A percentile compares a stretch with the other conserved stretches of the same genome.
Conservation (phyloP, 768 basidiomycete genomes). For the Boletus sp. region DNA sequence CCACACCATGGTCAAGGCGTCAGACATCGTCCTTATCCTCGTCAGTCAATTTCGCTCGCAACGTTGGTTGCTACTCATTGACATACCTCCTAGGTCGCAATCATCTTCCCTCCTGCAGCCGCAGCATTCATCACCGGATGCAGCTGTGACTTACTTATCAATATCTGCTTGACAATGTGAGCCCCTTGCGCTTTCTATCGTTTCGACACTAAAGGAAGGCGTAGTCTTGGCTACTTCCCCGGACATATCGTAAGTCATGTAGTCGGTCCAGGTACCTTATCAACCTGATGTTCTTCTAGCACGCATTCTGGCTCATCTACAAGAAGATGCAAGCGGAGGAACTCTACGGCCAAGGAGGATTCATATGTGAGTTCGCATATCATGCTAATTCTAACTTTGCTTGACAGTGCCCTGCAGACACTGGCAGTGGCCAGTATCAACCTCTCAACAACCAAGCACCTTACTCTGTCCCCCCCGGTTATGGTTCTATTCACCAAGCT, state of each 20-base stretch:
- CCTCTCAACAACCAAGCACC: slow-evolving; percentile 22
- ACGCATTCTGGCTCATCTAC: slow-evolving; percentile 90
- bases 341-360: slow-evolving; percentile 73
- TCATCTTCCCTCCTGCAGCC: slow-evolving; percentile 80
- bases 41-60: slow-evolving; percentile 38
- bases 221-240: slow-evolving; percentile 75
- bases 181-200: slow-evolving; percentile 18
- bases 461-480: slow-evolving; percentile 29
- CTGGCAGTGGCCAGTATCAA: slow-evolving; percentile 39
- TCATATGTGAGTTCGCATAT: slow-evolving; percentile 57
- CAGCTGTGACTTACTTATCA: slow-evolving; percentile 84
- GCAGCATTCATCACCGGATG: slow-evolving; percentile 78
- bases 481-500: slow-evolving; percentile 32
- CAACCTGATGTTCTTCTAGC: slow-evolving; percentile 35
- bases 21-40: slow-evolving; percentile 78
- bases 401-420: slow-evolving; percentile 25
- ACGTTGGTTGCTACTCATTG: not conserved
- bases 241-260: slow-evolving; percentile 48
- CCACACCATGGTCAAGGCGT: slow-evolving; percentile 48
- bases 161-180: slow-evolving; percentile 74
- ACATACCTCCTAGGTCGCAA: slow-evolving; percentile 58
- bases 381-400: not conserved
- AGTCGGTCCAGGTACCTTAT: not conserved
- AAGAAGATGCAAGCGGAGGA: slow-evolving; percentile 88
- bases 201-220: slow-evolving; percentile 1